phyloP scores from a whole-genome alignment of 2,329 filamentous ascomycete species.

The Epichloe baconii region DNA sequence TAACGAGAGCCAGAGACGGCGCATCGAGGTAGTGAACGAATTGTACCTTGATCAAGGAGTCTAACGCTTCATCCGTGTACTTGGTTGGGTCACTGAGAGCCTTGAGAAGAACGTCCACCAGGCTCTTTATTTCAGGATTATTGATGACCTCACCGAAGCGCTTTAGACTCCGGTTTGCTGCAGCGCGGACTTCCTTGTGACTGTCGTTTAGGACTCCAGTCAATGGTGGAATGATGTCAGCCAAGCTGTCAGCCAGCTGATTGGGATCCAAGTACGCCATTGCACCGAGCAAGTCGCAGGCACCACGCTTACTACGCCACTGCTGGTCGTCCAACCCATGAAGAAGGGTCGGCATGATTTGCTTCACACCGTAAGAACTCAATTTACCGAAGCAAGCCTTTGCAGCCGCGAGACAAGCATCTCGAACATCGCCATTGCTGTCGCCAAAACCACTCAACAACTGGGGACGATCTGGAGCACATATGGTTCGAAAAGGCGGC shows the following conservation, averaged over 20 bases:
- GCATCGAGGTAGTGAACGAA: constrained; percentile 98
- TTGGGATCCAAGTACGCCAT: constrained; percentile 98
- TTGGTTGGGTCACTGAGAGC: constrained; percentile 95
- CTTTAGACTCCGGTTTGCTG: constrained; percentile 91
- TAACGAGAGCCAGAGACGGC: constrained; percentile 85
- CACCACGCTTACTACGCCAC: constrained; percentile 97
- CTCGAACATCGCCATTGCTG: constrained; percentile 73
- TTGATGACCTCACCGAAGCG: constrained; percentile 97
- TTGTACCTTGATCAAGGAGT: constrained; percentile 91
- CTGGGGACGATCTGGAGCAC: constrained; percentile 88
- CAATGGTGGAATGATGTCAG: constrained; percentile 91
- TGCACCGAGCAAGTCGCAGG: constrained; percentile 88
- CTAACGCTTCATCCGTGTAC: constrained; percentile 88
- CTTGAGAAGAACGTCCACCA: constrained; percentile 86
- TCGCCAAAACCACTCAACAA: constrained; percentile 84
- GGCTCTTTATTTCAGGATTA: constrained; percentile 90
- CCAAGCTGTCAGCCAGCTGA: constrained; percentile 80
- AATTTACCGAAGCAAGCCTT: constrained; percentile 89
- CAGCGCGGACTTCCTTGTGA: constrained; percentile 88
- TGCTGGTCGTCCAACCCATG: constrained; percentile 88
- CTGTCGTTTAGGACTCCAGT: constrained; percentile 93
- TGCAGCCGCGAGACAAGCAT: constrained; percentile 81
- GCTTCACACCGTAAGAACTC: constrained; percentile 91
- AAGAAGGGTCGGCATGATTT: constrained; percentile 81
- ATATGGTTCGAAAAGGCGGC: constrained; percentile 87